Percentiles rank a stretch among this genome's conserved stretches.
phyloP scores from a whole-genome alignment of 140 eudicot species.

The Oenanthe javanica region DNA sequence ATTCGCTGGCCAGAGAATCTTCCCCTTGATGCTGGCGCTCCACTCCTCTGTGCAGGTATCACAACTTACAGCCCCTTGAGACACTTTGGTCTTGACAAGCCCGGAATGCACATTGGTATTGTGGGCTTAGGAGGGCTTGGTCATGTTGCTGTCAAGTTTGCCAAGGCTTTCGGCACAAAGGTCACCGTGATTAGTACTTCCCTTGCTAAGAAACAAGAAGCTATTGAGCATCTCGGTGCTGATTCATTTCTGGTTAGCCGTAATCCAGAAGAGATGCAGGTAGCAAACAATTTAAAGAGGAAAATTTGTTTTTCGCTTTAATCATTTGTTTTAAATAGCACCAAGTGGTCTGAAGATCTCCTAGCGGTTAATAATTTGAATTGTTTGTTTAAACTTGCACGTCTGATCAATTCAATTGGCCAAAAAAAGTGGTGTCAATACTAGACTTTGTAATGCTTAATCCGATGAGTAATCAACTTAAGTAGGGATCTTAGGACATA shows the following conservation, averaged over 20 bases:
- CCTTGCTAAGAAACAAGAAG: slow-evolving; percentile 43
- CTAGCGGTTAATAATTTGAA: neutral
- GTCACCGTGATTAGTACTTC: slow-evolving; percentile 64
- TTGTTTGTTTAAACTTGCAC: neutral
- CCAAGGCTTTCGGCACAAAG: slow-evolving; percentile 61
- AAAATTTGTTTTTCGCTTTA: neutral
- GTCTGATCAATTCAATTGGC: neutral
- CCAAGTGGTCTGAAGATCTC: neutral
- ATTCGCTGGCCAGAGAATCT: slow-evolving; percentile 55
- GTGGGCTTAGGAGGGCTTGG: slow-evolving; percentile 73
- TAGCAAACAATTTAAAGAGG: neutral
- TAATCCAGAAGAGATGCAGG: slow-evolving; percentile 50
- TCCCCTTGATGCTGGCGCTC: slow-evolving; percentile 60
- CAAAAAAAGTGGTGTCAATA: neutral
- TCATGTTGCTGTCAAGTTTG: slow-evolving; percentile 56
- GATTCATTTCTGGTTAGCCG: slow-evolving; percentile 46
- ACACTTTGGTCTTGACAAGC: slow-evolving; percentile 50
- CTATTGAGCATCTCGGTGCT: slow-evolving; percentile 50
- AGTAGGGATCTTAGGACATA: neutral
- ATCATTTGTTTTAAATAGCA: neutral
- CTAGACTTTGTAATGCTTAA: neutral
- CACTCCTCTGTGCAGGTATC: slow-evolving; percentile 62
- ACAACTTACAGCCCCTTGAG: slow-evolving; percentile 64
- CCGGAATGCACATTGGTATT: slow-evolving; percentile 53
- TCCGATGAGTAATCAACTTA: neutral